phyloP scores from a whole-genome alignment of 768 basidiomycete species.

The Tylopilus cervinicoccineus region DNA sequence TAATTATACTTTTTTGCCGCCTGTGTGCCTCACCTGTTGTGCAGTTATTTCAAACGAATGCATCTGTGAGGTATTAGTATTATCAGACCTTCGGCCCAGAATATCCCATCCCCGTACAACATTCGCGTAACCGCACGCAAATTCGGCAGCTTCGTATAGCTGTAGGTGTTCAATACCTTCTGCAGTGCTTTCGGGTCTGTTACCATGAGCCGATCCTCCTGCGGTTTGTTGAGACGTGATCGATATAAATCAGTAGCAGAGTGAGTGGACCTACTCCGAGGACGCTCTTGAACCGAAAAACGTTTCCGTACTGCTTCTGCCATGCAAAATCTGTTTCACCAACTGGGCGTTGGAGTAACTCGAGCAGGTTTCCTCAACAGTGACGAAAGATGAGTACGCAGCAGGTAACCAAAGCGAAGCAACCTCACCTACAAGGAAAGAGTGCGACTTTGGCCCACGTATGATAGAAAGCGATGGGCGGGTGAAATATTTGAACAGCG shows the following conservation, averaged over 20 bases:
- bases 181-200: constrained; percentile 43
- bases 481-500: not conserved
- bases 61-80: constrained; percentile 14
- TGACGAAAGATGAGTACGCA: constrained; percentile 12
- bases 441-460: constrained; percentile 13
- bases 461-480: constrained; percentile 10
- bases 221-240: not conserved
- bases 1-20: constrained; percentile 49
- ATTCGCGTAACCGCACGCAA: constrained; percentile 8
- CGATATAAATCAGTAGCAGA: no score
- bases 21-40: constrained; percentile 39
- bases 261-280: constrained; percentile 15
- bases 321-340: constrained; percentile 29
- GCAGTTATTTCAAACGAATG: not conserved
- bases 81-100: constrained; percentile 41
- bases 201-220: constrained; percentile 45
- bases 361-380: constrained; percentile 21
- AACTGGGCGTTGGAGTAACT: constrained; percentile 22
- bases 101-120: constrained; percentile 30
- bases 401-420: not conserved
- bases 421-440: constrained; percentile 12
- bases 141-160: constrained; percentile 35
- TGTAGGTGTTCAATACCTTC: constrained; percentile 39
- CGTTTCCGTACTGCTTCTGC: constrained; percentile 26
- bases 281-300: constrained; percentile 22